Conservation (phyloP, 768 basidiomycete genomes). For the Polyporus arcularius region DNA sequence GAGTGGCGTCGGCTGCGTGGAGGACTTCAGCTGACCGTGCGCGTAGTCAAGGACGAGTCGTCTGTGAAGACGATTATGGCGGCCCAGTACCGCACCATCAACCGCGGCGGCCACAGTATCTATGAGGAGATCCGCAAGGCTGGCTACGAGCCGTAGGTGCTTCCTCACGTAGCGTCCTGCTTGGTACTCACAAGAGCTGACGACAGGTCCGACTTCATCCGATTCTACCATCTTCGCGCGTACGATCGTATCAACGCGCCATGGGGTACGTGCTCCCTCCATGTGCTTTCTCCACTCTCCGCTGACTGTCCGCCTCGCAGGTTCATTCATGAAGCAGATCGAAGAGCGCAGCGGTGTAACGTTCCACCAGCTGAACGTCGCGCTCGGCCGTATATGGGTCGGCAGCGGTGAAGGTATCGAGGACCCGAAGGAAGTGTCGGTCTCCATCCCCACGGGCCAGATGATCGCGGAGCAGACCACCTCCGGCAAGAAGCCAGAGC, state of each 20-base stretch:
- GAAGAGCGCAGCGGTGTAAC: conserved; percentile 74
- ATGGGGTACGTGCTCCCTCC: conserved; percentile 40
- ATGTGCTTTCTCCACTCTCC: background rate
- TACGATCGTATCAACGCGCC: conserved; percentile 92
- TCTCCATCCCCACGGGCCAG: conserved; percentile 56
- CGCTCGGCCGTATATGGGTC: conserved; percentile 77
- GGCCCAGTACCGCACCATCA: conserved; percentile 86
- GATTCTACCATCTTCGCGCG: conserved; percentile 88
- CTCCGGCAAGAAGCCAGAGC: conserved; percentile 41
- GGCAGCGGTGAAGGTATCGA: conserved; percentile 42
- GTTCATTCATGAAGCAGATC: conserved; percentile 62
- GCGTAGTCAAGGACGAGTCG: conserved; percentile 63
- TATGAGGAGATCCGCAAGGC: conserved; percentile 79
- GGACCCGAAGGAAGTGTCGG: conserved; percentile 52
- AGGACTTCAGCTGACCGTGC: background rate
- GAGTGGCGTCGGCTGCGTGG: background rate
- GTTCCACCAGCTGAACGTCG: conserved; percentile 86
- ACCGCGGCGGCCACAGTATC: conserved; percentile 84
- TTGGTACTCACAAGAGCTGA: background rate
- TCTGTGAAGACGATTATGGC: conserved; percentile 84
- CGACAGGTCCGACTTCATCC: conserved; percentile 75
- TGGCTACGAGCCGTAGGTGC: conserved; percentile 69
- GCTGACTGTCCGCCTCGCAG: conserved; percentile 21
- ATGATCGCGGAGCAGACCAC: conserved; percentile 42
- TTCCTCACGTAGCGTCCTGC: background rate